Percentiles rank a stretch among this genome's conserved stretches.
Conservation (phyloP, 2,329 filamentous ascomycete genomes). For the Claviceps digitariae region DNA sequence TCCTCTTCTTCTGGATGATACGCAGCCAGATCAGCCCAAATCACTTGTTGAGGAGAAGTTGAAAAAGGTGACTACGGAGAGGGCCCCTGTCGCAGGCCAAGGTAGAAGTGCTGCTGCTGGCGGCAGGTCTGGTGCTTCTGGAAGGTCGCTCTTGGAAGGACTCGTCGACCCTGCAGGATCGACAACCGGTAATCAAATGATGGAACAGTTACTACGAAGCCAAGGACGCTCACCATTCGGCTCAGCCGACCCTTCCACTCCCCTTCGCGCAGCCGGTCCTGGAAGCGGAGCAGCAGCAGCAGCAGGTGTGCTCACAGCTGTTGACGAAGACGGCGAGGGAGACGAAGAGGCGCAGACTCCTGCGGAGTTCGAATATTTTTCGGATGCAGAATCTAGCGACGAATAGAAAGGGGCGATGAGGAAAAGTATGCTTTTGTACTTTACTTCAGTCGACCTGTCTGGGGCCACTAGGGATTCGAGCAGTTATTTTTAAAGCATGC, state of each 20-base stretch:
- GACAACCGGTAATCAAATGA: conserved; percentile 18
- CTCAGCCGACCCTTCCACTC: conserved; percentile 15
- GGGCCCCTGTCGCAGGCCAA: conserved; percentile 42
- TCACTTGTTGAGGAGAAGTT: conserved; percentile 80
- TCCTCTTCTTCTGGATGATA: conserved; percentile 82
- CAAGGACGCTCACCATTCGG: conserved; percentile 22
- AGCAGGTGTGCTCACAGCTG: conserved; percentile 68
- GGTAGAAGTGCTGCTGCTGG: conserved; percentile 13
- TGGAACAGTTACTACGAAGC: conserved; percentile 30
- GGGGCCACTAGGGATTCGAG: no score
- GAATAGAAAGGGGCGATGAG: conserved; percentile 11
- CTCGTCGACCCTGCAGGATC: conserved; percentile 20
- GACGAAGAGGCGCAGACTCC: conserved; percentile 60
- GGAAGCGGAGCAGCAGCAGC: conserved; percentile 50
- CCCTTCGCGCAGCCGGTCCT: conserved; percentile 29
- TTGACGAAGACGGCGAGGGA: conserved; percentile 71
- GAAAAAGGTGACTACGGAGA: conserved; percentile 60
- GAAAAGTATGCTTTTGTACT: neutral
- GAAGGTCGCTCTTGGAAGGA: conserved; percentile 22
- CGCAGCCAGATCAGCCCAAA: conserved; percentile 64
- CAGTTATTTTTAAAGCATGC: no score
- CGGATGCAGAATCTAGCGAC: conserved; percentile 42
- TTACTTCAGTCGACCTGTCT: no score
- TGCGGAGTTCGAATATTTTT: conserved; percentile 65
- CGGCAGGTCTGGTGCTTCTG: conserved; percentile 17